These are phyloP conservation scores for Aspergillus awamori DNA, from an alignment of 2,329 filamentous ascomycete species.

Conservation along the genomic window DNA sequence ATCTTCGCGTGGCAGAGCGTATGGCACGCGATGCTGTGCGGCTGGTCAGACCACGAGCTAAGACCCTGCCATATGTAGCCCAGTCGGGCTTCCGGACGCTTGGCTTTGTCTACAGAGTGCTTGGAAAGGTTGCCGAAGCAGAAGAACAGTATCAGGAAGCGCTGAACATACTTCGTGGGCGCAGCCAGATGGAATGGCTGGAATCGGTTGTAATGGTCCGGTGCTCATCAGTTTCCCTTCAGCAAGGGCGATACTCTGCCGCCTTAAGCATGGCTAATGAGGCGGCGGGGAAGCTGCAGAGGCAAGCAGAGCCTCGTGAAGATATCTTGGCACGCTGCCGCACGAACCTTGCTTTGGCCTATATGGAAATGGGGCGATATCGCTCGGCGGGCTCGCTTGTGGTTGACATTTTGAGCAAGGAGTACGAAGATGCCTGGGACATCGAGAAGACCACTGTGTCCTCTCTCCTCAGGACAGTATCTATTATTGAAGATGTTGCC, in stretches of 20 bases:
- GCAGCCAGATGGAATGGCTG: not conserved
- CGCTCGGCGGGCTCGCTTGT: not conserved
- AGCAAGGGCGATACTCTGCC: not conserved
- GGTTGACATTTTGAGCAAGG: not conserved
- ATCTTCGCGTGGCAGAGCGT: not conserved
- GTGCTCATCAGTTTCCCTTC: not conserved
- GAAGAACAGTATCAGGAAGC: slow-evolving; percentile 1
- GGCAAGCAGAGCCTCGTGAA: not conserved
- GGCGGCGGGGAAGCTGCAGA: not conserved
- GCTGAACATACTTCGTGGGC: not conserved
- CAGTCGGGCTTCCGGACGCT: not conserved
- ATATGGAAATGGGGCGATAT: not conserved
- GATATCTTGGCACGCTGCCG: not conserved
- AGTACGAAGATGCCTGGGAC: not conserved
- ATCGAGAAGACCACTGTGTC: not conserved
- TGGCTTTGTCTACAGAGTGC: not conserved
- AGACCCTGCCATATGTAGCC: not conserved
- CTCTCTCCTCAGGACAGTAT: not conserved
- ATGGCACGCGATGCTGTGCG: not conserved
- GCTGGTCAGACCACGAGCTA: not conserved
- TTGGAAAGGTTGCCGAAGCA: not conserved
- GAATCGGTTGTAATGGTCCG: not conserved
- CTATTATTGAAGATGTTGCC: not conserved
- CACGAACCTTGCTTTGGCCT: not conserved
- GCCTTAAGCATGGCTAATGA: not conserved